Evolutionary conservation across 2,329 filamentous ascomycete genomes (phyloP).

Genomic region (Blumeria graminis): DNA sequence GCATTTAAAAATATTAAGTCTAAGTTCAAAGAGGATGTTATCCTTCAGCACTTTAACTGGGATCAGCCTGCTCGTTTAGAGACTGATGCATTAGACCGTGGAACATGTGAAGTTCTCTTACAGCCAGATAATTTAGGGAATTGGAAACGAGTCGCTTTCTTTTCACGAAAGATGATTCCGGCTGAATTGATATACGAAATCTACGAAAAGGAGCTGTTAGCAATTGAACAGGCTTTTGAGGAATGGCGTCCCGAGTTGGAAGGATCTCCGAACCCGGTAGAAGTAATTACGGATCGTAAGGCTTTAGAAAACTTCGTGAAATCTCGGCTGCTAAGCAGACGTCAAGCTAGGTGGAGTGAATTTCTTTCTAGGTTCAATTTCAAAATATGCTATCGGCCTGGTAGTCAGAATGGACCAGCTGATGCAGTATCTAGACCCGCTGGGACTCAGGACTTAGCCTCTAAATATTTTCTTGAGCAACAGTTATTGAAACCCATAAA

Average conservation of each 20-base stretch:
- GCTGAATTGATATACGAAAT: not conserved
- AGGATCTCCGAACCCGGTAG: not conserved
- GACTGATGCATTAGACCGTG: not conserved
- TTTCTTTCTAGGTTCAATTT: not conserved
- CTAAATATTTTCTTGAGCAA: not conserved
- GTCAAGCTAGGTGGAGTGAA: not conserved
- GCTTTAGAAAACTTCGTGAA: not conserved
- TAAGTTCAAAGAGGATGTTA: not conserved
- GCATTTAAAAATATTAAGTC: not conserved
- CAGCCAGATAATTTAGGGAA: not conserved
- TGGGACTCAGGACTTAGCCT: not conserved
- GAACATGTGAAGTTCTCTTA: not conserved
- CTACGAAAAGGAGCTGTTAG: not conserved
- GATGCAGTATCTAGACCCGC: not conserved
- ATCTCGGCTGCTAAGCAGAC: not conserved
- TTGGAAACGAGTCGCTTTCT: not conserved
- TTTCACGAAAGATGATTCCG: not conserved
- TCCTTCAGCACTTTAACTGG: not conserved
- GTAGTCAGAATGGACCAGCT: not conserved
- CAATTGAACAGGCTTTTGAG: not conserved
- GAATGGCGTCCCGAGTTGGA: not conserved
- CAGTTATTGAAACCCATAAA: not conserved
- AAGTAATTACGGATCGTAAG: not conserved
- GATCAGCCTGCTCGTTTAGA: not conserved
- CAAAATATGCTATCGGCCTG: not conserved